These are phyloP conservation scores for Plasmodium knowlesi DNA, from an alignment of 169 alveolate species.

Conservation along the genomic window DNA sequence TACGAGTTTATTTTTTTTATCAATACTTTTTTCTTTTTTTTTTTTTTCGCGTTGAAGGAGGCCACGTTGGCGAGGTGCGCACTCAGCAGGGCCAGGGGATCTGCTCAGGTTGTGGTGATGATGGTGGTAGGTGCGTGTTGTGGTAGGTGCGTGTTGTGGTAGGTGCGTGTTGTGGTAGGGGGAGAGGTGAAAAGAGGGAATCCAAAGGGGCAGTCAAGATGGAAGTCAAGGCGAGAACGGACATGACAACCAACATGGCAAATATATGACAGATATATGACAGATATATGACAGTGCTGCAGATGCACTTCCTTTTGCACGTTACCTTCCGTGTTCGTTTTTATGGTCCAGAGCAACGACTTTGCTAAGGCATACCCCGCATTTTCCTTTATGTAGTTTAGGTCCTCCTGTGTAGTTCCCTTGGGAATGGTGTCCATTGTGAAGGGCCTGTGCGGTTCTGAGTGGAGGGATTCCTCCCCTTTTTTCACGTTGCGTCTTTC, in stretches of 20 bases:
- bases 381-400: slow-evolving; percentile 27
- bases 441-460: too few species aligned
- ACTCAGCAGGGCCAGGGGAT: slow-evolving; percentile 26
- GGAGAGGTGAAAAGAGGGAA: background rate
- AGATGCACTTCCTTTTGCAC: background rate
- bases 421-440: slow-evolving; percentile 16
- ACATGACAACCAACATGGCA: too few species aligned
- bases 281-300: background rate
- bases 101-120: background rate
- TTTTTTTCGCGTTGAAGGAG: slow-evolving; percentile 51
- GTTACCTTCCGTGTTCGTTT: slow-evolving; percentile 52
- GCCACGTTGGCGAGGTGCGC: slow-evolving; percentile 34
- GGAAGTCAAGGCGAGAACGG: background rate
- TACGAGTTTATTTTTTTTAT: slow-evolving; percentile 47
- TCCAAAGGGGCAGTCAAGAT: background rate
- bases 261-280: too few species aligned
- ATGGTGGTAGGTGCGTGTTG: too few species aligned
- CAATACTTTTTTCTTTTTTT: slow-evolving; percentile 43
- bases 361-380: slow-evolving; percentile 56
- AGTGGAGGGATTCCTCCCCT: background rate
- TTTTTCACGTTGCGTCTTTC: background rate
- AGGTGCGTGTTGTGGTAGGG: too few species aligned
- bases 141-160: too few species aligned
- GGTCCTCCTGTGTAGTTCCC: slow-evolving; percentile 23
- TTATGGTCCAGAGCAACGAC: slow-evolving; percentile 32